A percentile compares a stretch with the other conserved stretches of the same genome.
Evolutionary conservation across 2,329 filamentous ascomycete genomes (phyloP).

Genomic region (Knufia petricola): DNA sequence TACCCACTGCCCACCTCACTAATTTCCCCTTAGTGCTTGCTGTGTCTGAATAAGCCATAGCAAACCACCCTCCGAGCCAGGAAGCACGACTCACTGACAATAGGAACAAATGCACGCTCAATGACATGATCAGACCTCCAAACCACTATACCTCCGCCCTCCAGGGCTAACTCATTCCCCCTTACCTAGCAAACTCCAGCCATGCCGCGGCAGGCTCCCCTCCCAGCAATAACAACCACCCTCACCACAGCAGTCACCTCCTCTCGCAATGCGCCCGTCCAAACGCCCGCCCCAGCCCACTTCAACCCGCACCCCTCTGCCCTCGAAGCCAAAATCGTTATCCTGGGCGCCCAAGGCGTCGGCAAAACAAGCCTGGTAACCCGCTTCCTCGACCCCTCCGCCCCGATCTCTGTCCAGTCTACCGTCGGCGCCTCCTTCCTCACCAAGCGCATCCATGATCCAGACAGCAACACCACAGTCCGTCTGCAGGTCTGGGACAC

Average conservation of each 20-base stretch:
- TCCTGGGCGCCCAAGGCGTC: constrained; percentile 43
- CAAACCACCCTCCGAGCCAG: not conserved
- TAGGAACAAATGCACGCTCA: not conserved
- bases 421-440: constrained; percentile 75
- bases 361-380: constrained; percentile 45
- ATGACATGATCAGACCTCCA: not conserved
- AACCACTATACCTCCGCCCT: not conserved
- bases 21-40: not conserved
- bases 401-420: constrained; percentile 36
- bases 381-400: constrained; percentile 39
- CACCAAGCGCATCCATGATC: constrained; percentile 70
- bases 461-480: constrained; percentile 74
- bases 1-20: not conserved
- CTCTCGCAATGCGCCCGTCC: not conserved
- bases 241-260: constrained; percentile 11
- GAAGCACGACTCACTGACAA: not conserved
- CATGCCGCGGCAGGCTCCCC: constrained; percentile 5
- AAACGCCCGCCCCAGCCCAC: constrained; percentile 7
- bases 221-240: constrained; percentile 8
- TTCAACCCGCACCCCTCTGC: constrained; percentile 14
- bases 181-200: not conserved
- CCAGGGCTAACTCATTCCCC: not conserved
- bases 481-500: constrained; percentile 97
- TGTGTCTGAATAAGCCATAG: not conserved
- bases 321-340: constrained; percentile 43